Evolutionary conservation across 2,329 filamentous ascomycete species (phyloP).

Genomic region (Aspergillus chevalieri): DNA sequence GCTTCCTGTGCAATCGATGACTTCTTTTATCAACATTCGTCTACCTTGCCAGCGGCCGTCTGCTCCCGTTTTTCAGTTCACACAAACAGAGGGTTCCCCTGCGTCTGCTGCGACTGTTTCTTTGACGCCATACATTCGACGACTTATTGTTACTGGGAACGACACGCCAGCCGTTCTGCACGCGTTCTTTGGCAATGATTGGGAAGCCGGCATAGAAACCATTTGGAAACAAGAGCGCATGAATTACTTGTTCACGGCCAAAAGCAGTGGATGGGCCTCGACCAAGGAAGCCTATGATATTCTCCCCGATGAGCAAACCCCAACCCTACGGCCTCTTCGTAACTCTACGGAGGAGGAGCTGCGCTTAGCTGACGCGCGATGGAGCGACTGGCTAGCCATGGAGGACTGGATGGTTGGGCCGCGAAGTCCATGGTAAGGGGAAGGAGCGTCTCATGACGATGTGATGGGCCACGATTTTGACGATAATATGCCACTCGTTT

Average conservation of each 20-base stretch:
- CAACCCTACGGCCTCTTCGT: slow-evolving; percentile 75
- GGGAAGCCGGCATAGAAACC: slow-evolving; percentile 69
- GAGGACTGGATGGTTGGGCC: slow-evolving; percentile 96
- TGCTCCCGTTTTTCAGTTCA: slow-evolving; percentile 35
- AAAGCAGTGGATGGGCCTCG: slow-evolving; percentile 79
- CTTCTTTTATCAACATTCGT: slow-evolving; percentile 85
- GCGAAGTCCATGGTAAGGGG: slow-evolving; percentile 38
- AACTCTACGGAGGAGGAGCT: slow-evolving; percentile 73
- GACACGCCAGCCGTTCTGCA: slow-evolving; percentile 77
- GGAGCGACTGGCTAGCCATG: slow-evolving; percentile 95
- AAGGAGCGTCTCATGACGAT: slow-evolving; percentile 1
- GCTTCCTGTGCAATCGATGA: slow-evolving; percentile 72
- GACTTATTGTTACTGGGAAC: slow-evolving; percentile 85
- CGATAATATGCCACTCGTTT: slow-evolving; percentile 13
- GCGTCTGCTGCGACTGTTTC: slow-evolving; percentile 46
- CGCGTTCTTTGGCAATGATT: slow-evolving; percentile 89
- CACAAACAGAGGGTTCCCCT: slow-evolving; percentile 27
- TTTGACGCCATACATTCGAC: slow-evolving; percentile 81
- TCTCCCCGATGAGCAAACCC: slow-evolving; percentile 71
- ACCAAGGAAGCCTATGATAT: slow-evolving; percentile 91
- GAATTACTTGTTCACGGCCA: slow-evolving; percentile 92
- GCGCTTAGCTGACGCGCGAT: slow-evolving; percentile 69
- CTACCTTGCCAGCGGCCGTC: slow-evolving; percentile 69
- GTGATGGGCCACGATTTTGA: slow-evolving; percentile 21
- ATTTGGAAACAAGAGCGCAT: slow-evolving; percentile 81